A percentile compares a stretch with the other conserved stretches of the same genome.
Evolutionary conservation across 208 protist species (phyloP).

Genomic region (Leishmania gerbilli): DNA sequence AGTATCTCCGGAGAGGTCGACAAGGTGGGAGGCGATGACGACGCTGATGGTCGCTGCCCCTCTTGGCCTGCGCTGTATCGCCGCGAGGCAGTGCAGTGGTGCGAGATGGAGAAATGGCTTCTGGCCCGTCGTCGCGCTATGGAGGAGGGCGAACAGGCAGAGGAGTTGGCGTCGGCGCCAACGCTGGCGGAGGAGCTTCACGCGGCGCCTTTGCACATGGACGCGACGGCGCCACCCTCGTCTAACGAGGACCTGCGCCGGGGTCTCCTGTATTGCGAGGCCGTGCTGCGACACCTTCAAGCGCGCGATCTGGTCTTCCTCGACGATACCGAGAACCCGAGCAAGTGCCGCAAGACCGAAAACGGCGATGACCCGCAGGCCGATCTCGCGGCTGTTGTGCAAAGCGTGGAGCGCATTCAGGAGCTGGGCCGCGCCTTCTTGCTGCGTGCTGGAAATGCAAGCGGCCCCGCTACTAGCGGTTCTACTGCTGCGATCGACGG

Average conservation of each 20-base stretch:
- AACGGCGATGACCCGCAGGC: background rate
- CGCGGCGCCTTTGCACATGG: background rate
- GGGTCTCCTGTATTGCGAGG: conserved; percentile 18
- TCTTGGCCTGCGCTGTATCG: conserved; percentile 1
- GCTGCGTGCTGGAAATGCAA: background rate
- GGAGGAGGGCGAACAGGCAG: background rate
- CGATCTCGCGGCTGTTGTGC: background rate
- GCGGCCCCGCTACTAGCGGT: background rate
- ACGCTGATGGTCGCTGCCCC: background rate
- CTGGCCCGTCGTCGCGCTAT: background rate
- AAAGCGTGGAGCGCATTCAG: conserved; percentile 12
- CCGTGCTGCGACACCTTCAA: conserved; percentile 21
- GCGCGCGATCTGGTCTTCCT: background rate
- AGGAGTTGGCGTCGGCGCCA: background rate
- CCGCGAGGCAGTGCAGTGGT: conserved; percentile 7
- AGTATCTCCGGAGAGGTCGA: background rate
- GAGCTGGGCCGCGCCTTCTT: conserved; percentile 16
- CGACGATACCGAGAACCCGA: background rate
- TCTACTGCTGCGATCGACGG: background rate
- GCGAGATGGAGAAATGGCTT: conserved; percentile 4
- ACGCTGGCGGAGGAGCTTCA: background rate
- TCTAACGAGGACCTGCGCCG: conserved; percentile 7
- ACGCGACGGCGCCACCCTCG: background rate
- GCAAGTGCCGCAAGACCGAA: conserved; percentile 24
- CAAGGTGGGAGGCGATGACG: background rate